These are phyloP conservation scores for Globisporangium solare DNA, from an alignment of 352 stramenopile species.

Conservation along the genomic window DNA sequence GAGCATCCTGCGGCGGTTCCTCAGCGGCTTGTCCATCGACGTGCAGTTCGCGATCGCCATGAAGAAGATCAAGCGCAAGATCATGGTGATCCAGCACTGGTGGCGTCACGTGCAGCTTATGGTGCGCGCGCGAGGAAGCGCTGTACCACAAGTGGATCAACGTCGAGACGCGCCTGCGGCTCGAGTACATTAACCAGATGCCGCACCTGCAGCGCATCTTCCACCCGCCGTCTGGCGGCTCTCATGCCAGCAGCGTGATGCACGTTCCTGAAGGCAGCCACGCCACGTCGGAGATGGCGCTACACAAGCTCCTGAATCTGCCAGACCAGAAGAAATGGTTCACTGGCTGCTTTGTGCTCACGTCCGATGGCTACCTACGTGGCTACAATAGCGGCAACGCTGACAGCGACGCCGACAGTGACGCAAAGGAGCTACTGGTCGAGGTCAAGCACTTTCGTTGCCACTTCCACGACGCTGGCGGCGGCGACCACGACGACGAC, in stretches of 20 bases:
- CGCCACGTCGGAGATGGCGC: conserved; percentile 9
- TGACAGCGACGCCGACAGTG: neutral
- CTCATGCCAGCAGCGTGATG: neutral
- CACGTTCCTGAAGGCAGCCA: neutral
- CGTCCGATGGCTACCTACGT: conserved; percentile 39
- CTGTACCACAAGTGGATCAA: conserved; percentile 50
- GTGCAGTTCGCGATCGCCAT: conserved; percentile 63
- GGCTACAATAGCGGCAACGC: conserved; percentile 14
- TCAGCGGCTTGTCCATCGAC: conserved; percentile 47
- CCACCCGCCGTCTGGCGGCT: conserved; percentile 19
- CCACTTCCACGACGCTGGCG: conserved; percentile 31
- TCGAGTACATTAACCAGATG: conserved; percentile 50
- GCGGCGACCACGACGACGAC: conserved; percentile 5
- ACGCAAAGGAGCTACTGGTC: conserved; percentile 29
- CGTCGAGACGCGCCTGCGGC: conserved; percentile 37
- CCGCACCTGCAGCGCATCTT: conserved; percentile 54
- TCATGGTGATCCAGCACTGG: conserved; percentile 55
- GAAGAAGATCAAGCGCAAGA: conserved; percentile 45
- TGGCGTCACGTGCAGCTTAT: conserved; percentile 56
- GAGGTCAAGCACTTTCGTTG: conserved; percentile 50
- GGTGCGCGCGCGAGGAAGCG: conserved; percentile 38
- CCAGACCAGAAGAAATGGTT: conserved; percentile 52
- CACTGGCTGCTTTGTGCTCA: conserved; percentile 38
- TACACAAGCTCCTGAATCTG: conserved; percentile 52
- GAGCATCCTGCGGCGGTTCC: conserved; percentile 33